phyloP scores from a whole-genome alignment of 306 rosid genomes.

The Cucurbita pepo region DNA sequence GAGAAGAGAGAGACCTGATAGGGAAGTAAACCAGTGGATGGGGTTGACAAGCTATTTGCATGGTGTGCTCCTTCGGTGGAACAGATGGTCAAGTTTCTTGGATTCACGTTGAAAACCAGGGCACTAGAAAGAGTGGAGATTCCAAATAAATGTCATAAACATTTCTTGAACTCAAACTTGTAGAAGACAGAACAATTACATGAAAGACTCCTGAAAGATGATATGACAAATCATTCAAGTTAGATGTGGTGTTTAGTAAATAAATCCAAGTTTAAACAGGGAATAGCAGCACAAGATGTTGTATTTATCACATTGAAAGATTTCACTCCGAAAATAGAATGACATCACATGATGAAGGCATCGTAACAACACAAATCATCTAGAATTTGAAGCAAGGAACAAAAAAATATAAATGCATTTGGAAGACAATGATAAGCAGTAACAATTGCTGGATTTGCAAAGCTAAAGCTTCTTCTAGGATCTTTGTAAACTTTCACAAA shows the following conservation, averaged over 20 bases:
- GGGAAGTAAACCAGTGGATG: constrained; percentile 16
- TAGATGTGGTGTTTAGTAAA: background rate
- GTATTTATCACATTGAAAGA: background rate
- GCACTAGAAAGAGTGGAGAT: background rate
- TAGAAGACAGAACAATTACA: background rate
- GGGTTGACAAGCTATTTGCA: constrained; percentile 26
- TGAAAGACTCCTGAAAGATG: background rate
- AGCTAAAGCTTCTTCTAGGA: no score
- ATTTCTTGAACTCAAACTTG: background rate
- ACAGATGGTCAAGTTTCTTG: background rate
- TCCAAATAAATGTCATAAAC: background rate
- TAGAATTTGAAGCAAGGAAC: background rate
- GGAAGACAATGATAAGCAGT: no score
- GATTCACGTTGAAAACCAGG: background rate
- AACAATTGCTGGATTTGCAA: no score
- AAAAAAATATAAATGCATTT: no score
- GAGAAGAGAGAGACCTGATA: constrained; percentile 11
- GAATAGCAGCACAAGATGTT: background rate
- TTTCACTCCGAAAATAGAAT: background rate
- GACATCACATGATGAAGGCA: background rate
- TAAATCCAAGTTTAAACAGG: background rate
- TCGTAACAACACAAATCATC: background rate
- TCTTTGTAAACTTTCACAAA: no score
- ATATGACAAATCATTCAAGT: background rate
- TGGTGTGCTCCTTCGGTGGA: constrained; percentile 11